Evolutionary conservation across 163 green algal species (phyloP).

Genomic region (Scenedesmus sp.): DNA sequence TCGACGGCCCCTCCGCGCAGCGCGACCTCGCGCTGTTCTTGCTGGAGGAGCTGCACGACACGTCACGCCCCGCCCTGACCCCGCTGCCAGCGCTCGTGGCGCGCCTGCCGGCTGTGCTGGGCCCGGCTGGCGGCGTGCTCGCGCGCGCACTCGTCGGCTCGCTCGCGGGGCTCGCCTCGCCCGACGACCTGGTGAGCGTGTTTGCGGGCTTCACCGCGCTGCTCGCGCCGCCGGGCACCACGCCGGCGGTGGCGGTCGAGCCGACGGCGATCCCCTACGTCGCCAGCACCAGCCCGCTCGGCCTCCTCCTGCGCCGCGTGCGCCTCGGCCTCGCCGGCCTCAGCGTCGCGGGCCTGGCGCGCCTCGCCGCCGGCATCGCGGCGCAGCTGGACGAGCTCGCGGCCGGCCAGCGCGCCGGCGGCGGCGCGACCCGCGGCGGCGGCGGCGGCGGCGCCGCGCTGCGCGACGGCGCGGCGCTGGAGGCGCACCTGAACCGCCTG

Average conservation of each 20-base stretch:
- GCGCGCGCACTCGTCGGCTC: neutral
- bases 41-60: constrained; percentile 29
- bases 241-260: constrained; percentile 11
- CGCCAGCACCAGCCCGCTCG: constrained; percentile 13
- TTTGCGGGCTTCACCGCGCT: constrained; percentile 8
- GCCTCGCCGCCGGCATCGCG: neutral
- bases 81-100: neutral
- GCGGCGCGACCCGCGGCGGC: neutral
- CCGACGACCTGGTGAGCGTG: constrained; percentile 29
- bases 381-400: constrained; percentile 18
- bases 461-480: constrained; percentile 12
- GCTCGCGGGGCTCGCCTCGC: neutral
- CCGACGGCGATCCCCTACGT: constrained; percentile 19
- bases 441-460: neutral
- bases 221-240: constrained; percentile 9
- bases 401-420: too few species aligned
- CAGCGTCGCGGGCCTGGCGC: constrained; percentile 15
- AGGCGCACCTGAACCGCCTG: constrained; percentile 20
- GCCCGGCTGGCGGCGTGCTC: constrained; percentile 14
- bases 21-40: constrained; percentile 23
- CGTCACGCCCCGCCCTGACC: constrained; percentile 1
- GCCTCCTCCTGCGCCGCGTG: constrained; percentile 34
- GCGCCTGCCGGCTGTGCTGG: constrained; percentile 6
- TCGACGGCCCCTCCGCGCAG: constrained; percentile 35
- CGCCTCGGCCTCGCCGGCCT: constrained; percentile 25